A percentile compares a stretch with the other conserved stretches of the same genome.
These are phyloP conservation scores for Nannochloropsis gaditana DNA, from an alignment of 108 stramenopile species.

Conservation along the genomic window DNA sequence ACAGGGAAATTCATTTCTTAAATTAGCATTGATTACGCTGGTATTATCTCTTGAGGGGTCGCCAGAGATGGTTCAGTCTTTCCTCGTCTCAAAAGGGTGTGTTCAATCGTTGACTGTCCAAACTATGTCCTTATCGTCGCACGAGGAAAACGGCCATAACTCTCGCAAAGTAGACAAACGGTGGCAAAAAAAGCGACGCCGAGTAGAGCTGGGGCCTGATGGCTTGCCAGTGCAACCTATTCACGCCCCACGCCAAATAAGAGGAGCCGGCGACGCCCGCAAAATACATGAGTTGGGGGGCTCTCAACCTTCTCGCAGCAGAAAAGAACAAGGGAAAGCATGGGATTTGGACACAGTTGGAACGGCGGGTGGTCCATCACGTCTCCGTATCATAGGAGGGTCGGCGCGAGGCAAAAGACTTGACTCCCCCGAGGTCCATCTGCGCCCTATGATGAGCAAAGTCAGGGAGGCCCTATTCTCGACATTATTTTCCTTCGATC, in stretches of 20 bases:
- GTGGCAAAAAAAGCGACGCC: slow-evolving; percentile 1
- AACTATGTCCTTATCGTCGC: not conserved
- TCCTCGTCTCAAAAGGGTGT: no score
- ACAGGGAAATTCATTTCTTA: no score
- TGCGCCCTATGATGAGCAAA: slow-evolving; percentile 98
- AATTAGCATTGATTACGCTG: no score
- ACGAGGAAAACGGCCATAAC: not conserved
- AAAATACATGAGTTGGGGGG: not conserved
- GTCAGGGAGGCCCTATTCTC: slow-evolving; percentile 86
- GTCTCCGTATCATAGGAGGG: slow-evolving; percentile 70
- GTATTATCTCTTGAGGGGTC: no score
- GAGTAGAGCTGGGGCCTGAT: not conserved
- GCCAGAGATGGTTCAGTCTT: no score
- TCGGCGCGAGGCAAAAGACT: slow-evolving; percentile 65
- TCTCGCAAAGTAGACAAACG: not conserved
- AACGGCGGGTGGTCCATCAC: slow-evolving; percentile 1
- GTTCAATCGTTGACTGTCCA: not conserved
- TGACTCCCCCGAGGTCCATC: slow-evolving; percentile 79
- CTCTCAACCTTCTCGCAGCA: not conserved
- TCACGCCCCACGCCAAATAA: not conserved
- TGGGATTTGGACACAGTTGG: not conserved
- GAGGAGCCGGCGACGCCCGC: not conserved
- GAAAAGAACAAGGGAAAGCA: not conserved
- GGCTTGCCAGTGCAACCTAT: not conserved
- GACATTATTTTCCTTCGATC: slow-evolving; percentile 73